Conservation (phyloP, 2,329 filamentous ascomycete genomes). For the Phialocephala sp. region DNA sequence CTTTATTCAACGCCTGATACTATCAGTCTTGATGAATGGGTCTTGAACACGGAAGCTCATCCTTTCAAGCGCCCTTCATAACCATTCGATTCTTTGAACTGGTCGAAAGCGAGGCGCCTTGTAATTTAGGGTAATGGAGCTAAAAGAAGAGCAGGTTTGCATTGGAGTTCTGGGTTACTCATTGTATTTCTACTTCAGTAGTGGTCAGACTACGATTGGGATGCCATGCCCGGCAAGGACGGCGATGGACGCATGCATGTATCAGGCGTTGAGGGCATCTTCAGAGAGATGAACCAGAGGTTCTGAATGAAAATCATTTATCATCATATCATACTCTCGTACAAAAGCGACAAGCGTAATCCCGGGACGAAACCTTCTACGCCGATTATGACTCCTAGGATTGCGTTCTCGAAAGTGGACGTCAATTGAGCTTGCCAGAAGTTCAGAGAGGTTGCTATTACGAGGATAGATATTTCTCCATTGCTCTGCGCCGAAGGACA, state of each 20-base stretch:
- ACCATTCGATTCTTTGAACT: background rate
- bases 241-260: conserved; percentile 9
- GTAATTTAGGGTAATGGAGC: background rate
- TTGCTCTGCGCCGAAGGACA: no score
- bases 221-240: background rate
- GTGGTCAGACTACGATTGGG: background rate
- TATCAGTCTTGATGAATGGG: conserved; percentile 69
- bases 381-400: background rate
- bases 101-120: conserved; percentile 10
- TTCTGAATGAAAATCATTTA: conserved; percentile 10
- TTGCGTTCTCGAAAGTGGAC: no score
- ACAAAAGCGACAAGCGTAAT: background rate
- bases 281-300: background rate
- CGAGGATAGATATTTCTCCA: no score
- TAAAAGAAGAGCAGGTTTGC: background rate
- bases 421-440: no score
- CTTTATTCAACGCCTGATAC: conserved; percentile 72
- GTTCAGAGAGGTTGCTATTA: no score
- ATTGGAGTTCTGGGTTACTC: conserved; percentile 19
- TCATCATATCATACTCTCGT: background rate
- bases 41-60: conserved; percentile 56
- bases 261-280: conserved; percentile 16
- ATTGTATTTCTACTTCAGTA: background rate
- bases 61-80: conserved; percentile 40
- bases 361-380: background rate